Evolutionary conservation across 2,329 filamentous ascomycete species (phyloP).

Genomic region (Fusarium transvaalense): DNA sequence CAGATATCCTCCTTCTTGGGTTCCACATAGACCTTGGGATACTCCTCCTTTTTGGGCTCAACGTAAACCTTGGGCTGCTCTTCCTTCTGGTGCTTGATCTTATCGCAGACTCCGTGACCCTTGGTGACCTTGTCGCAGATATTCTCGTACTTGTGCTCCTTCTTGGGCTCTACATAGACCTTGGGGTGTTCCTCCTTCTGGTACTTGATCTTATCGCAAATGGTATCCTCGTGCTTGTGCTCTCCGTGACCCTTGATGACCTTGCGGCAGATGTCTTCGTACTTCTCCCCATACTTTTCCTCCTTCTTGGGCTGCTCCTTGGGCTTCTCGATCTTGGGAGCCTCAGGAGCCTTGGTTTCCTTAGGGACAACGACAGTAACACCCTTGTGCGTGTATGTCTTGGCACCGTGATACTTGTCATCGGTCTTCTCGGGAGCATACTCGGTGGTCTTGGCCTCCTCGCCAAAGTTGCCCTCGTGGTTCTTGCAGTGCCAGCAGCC

Average conservation of each 20-base stretch:
- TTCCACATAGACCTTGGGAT: slow-evolving; percentile 3
- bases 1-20: slow-evolving; percentile 30
- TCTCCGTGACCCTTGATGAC: not conserved
- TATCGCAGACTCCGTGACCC: slow-evolving; percentile 15
- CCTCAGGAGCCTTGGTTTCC: slow-evolving; percentile 23
- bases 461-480: slow-evolving; percentile 18
- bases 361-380: slow-evolving; percentile 27
- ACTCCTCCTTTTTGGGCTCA: slow-evolving; percentile 5
- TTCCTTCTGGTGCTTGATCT: slow-evolving; percentile 11
- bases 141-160: slow-evolving; percentile 11
- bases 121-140: slow-evolving; percentile 15
- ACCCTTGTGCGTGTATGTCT: slow-evolving; percentile 25
- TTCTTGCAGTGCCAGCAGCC: slow-evolving; percentile 51
- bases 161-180: slow-evolving; percentile 13
- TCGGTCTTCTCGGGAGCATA: slow-evolving; percentile 15
- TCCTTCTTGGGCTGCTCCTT: slow-evolving; percentile 14
- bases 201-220: slow-evolving; percentile 23
- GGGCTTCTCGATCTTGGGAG: slow-evolving; percentile 2
- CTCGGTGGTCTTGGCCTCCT: slow-evolving; percentile 20
- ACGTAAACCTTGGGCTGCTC: slow-evolving; percentile 2
- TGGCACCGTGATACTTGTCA: slow-evolving; percentile 17
- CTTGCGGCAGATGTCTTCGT: not conserved
- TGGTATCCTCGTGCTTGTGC: slow-evolving; percentile 15
- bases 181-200: slow-evolving; percentile 5
- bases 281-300: slow-evolving; percentile 2